phyloP scores from a whole-genome alignment of 352 stramenopile genomes.

The Pelagophyceae sp. region DNA sequence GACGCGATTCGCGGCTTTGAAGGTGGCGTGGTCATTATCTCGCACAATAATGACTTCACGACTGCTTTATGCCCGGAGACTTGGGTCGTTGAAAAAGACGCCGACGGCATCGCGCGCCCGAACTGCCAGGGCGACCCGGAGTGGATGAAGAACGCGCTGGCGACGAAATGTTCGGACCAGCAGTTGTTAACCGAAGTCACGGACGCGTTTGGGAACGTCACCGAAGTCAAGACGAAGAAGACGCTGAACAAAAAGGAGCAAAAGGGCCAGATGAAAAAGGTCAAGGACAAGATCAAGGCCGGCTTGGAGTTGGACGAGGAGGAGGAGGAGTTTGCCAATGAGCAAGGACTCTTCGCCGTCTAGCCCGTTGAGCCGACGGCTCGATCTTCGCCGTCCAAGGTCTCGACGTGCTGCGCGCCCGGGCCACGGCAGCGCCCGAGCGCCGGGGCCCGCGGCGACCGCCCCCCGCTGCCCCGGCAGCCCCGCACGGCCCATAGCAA shows the following conservation, averaged over 20 bases:
- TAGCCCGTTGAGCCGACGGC: background rate
- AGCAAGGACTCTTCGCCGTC: constrained; percentile 48
- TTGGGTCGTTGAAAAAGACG: constrained; percentile 76
- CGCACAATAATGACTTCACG: constrained; percentile 97
- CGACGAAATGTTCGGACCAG: constrained; percentile 62
- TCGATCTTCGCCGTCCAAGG: too few relatives aligned
- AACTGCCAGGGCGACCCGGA: constrained; percentile 65
- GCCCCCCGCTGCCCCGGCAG: too few relatives aligned
- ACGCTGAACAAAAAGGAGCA: constrained; percentile 69
- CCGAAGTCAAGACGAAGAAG: constrained; percentile 61
- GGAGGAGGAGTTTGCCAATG: constrained; percentile 62
- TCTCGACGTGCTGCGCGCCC: too few relatives aligned
- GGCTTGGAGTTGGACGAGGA: constrained; percentile 53
- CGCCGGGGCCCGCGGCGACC: too few relatives aligned
- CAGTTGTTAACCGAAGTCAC: constrained; percentile 60
- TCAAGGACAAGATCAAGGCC: constrained; percentile 65
- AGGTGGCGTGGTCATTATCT: constrained; percentile 95
- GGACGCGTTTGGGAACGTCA: constrained; percentile 63
- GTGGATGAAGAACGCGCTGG: constrained; percentile 64
- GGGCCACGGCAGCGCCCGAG: too few relatives aligned
- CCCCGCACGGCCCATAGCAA: too few relatives aligned
- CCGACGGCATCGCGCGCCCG: constrained; percentile 48
- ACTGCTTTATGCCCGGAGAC: constrained; percentile 86
- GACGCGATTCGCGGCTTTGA: constrained; percentile 91
- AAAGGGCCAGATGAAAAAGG: constrained; percentile 60